These are phyloP conservation scores for Claviceps cyperi DNA, from an alignment of 2,329 filamentous ascomycete species.

Conservation along the genomic window DNA sequence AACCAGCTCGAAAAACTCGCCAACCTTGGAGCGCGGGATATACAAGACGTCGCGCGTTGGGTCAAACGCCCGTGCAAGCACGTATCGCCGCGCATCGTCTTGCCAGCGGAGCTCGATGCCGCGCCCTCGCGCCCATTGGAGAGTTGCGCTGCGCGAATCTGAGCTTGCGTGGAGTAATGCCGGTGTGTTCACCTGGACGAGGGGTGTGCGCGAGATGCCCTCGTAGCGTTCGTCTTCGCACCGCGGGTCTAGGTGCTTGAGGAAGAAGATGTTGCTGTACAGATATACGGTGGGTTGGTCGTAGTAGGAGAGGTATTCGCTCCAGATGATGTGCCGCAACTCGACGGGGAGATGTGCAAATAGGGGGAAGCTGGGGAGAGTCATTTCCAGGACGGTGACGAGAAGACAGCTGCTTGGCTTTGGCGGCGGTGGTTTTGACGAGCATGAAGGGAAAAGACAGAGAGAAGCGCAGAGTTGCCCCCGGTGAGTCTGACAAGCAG, in stretches of 20 bases:
- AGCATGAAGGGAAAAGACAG: no score
- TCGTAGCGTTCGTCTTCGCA: conserved; percentile 2
- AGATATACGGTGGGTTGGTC: conserved; percentile 10
- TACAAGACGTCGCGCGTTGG: conserved; percentile 2
- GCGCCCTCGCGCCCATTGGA: conserved; percentile 8
- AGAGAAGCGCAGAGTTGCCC: no score
- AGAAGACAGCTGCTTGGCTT: no score
- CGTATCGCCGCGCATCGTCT: background rate
- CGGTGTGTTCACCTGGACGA: conserved; percentile 10
- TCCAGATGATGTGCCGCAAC: conserved; percentile 14
- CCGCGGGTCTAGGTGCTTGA: conserved; percentile 4
- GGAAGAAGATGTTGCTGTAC: conserved; percentile 8
- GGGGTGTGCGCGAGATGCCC: background rate
- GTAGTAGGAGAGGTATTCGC: conserved; percentile 4
- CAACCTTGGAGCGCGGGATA: conserved; percentile 7
- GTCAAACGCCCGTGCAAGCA: conserved; percentile 6
- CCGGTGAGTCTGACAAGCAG: no score
- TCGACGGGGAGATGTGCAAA: conserved; percentile 13
- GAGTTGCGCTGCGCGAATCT: conserved; percentile 11
- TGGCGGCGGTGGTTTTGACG: no score
- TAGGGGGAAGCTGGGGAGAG: conserved; percentile 5
- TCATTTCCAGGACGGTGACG: background rate
- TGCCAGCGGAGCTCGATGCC: conserved; percentile 3
- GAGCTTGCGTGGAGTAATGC: conserved; percentile 8
- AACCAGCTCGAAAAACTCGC: conserved; percentile 7